A percentile compares a stretch with the other conserved stretches of the same genome.
These are phyloP conservation scores for Quercus tomentella DNA, from an alignment of 331 rosid species.

Conservation along the genomic window DNA sequence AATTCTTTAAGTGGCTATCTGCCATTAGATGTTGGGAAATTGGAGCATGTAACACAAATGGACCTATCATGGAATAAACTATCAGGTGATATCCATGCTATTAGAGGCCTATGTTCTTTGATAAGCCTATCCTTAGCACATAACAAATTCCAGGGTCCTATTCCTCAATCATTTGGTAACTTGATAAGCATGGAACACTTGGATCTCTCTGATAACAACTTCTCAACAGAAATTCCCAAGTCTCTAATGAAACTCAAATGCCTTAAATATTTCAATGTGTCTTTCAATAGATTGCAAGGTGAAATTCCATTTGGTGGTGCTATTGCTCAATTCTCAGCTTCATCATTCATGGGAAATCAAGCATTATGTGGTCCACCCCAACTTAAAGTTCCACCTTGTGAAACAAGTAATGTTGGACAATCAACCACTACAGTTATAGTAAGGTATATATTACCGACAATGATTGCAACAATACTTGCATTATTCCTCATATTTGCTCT, in stretches of 20 bases:
- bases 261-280: background rate
- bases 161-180: too few species aligned
- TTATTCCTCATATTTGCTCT: background rate
- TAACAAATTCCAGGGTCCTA: too few species aligned
- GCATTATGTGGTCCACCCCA: background rate
- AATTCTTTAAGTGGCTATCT: too few species aligned
- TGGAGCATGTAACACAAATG: too few species aligned
- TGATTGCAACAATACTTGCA: background rate
- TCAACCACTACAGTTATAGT: background rate
- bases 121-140: too few species aligned
- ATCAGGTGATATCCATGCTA: too few species aligned
- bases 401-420: background rate
- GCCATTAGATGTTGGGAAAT: accelerated
- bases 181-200: background rate
- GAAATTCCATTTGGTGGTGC: constrained; percentile 8
- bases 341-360: background rate
- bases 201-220: background rate
- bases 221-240: too few species aligned
- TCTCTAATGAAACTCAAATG: too few species aligned
- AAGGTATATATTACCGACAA: background rate
- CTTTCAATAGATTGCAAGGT: constrained; percentile 28
- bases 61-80: too few species aligned
- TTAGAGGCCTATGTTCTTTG: too few species aligned
- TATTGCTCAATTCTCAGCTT: background rate
- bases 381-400: background rate